phyloP scores from a whole-genome alignment of 306 rosid species.

The Begonia fuchsioides region DNA sequence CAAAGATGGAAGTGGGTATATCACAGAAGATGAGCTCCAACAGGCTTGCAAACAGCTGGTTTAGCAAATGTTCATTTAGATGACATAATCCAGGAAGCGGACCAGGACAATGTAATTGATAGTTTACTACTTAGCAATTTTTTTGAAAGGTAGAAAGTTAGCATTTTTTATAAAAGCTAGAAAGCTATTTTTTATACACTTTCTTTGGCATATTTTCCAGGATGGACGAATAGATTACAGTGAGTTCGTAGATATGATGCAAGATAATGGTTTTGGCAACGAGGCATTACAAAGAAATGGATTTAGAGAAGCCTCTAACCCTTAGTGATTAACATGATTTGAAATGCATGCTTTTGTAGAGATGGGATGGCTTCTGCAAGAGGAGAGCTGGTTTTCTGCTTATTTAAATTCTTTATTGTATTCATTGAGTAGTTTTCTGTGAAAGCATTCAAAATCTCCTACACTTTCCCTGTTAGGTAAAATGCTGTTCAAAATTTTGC shows the following conservation, averaged over 20 bases:
- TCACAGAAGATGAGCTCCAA: neutral
- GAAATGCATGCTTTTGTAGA: neutral
- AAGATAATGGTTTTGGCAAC: constrained; percentile 59
- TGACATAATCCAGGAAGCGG: neutral
- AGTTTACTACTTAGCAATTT: neutral
- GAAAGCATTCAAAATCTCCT: too few relatives aligned
- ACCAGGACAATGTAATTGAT: neutral
- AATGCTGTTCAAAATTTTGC: too few relatives aligned
- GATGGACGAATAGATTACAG: constrained; percentile 1
- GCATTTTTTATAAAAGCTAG: neutral
- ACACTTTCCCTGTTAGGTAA: too few relatives aligned
- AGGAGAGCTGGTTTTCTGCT: neutral
- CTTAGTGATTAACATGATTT: constrained; percentile 2
- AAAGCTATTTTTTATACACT: neutral
- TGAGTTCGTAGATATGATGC: constrained; percentile 5
- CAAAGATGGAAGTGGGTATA: neutral
- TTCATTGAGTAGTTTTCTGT: neutral
- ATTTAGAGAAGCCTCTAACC: constrained; percentile 19
- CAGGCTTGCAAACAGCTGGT: neutral
- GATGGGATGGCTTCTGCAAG: neutral
- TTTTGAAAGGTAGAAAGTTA: neutral
- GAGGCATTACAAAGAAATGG: constrained; percentile 15
- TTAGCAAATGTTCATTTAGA: neutral
- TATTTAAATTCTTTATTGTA: neutral
- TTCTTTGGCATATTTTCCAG: neutral